These are phyloP conservation scores for Geranium brycei DNA, from an alignment of 345 rosid genomes.

Conservation along the genomic window DNA sequence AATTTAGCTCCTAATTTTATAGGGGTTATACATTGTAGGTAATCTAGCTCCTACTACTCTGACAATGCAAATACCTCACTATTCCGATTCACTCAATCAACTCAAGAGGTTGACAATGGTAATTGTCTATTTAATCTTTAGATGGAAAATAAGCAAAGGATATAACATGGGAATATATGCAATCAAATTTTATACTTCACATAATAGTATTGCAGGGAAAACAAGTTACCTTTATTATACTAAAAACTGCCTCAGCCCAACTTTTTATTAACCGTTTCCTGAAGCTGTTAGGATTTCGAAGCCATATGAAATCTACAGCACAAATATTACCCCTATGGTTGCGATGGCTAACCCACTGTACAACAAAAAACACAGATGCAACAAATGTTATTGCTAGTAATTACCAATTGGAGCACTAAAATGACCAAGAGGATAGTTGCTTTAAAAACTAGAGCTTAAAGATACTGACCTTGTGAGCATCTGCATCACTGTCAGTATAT, in stretches of 20 bases:
- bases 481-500: constrained; percentile 56
- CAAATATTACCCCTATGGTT: constrained; percentile 95
- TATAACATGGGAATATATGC: not conserved
- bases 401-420: not conserved
- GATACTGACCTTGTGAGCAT: constrained; percentile 67
- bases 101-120: not conserved
- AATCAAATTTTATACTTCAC: too few species aligned
- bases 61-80: not conserved
- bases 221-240: constrained; percentile 68
- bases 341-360: constrained; percentile 92
- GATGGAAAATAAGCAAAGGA: not conserved
- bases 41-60: not conserved
- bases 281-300: constrained; percentile 74
- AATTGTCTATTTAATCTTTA: too few species aligned
- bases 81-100: not conserved
- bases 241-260: constrained; percentile 94
- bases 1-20: too few species aligned
- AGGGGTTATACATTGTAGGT: too few species aligned
- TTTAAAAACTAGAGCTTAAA: not conserved
- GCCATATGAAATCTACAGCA: constrained; percentile 97
- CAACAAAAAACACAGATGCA: constrained; percentile 8
- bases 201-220: not conserved
- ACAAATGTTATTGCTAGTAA: not conserved
- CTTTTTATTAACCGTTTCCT: constrained; percentile 59
- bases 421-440: not conserved